Evolutionary conservation across 176 grass and related monocot species (phyloP), one percentile per base, ranked within the genome.

Genomic region (Aegilops sharonensis): DNA sequence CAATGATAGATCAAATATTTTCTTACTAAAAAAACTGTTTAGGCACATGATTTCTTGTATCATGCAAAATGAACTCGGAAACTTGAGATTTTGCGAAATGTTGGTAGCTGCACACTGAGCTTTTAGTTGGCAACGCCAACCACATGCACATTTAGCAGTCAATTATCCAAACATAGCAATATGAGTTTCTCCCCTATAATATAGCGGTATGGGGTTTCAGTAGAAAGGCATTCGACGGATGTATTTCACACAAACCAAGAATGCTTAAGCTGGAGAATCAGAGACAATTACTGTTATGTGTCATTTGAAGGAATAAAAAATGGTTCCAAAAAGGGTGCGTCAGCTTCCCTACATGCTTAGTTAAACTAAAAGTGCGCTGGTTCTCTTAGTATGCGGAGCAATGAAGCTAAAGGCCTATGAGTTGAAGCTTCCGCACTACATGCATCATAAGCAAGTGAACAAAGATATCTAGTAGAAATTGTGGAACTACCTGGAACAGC

Each of bases 401-500:
- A 70, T 47, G 78, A 84, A 80, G 15, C 52, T 17, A 65, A 66
- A 72, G 14, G 45, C 69, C 20, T 18, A 24, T 13, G 23, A 11
- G 59, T 23, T 70, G 77, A 68, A 88, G 71, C 72, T 36, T 42
- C 25, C 8, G 0, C 50, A 56, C 62, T 69, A 43, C 30, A 69
- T 88, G 78, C 13, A 69, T 62, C 61, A 35, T 81, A 78, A 63
- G 82, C 63, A 88, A 43, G 9, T 57, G 30, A 82, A 78, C 30
- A 88, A 64, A 88, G 11, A 64, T 81, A 70, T 84, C 52, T 18
- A 71, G 52, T 78, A 82, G 78, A 24, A 88, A 17, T 59, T 72
- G 17, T 6, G 30, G 6, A 86, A n/a, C 27, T 91, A 99, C 97
- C 97, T 99, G 85, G 83, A 91, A 87, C 90, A 89, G 59, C 94